phyloP scores from a whole-genome alignment of 73 alveolate genomes.

The Durusdinium trenchii region DNA sequence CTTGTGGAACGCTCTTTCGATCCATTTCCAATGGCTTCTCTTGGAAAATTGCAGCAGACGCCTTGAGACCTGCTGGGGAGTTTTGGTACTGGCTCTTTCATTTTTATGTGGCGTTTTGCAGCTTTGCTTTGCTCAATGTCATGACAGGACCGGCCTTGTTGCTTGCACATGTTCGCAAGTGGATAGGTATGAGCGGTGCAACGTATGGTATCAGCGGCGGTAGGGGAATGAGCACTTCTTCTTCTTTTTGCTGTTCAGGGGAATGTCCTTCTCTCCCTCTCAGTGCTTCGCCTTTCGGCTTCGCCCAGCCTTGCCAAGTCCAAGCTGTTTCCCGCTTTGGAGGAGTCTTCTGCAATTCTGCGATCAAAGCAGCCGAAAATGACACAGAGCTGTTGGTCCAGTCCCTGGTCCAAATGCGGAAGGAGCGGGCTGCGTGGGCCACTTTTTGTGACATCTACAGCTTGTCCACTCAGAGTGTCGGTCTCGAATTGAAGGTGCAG shows the following conservation, averaged over 20 bases:
- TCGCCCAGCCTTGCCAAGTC: no score
- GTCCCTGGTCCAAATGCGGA: conserved; percentile 69
- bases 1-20: not conserved
- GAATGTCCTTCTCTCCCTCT: no score
- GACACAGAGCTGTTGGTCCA: conserved; percentile 64
- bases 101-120: conserved; percentile 53
- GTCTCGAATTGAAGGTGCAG: no score
- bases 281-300: no score
- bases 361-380: conserved; percentile 83
- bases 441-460: no score
- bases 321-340: no score
- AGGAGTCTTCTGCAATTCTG: conserved; percentile 74
- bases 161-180: no score
- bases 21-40: conserved; percentile 62
- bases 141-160: conserved; percentile 47
- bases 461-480: no score
- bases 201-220: no score
- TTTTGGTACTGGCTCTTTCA: conserved; percentile 68
- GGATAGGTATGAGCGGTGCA: no score
- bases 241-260: no score
- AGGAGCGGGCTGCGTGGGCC: not conserved
- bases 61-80: conserved; percentile 13
- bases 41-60: conserved; percentile 46
- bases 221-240: no score
- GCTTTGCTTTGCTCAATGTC: conserved; percentile 2